phyloP scores from a whole-genome alignment of 1,284 basidiomycete species.

The Pisolithus thermaeus region DNA sequence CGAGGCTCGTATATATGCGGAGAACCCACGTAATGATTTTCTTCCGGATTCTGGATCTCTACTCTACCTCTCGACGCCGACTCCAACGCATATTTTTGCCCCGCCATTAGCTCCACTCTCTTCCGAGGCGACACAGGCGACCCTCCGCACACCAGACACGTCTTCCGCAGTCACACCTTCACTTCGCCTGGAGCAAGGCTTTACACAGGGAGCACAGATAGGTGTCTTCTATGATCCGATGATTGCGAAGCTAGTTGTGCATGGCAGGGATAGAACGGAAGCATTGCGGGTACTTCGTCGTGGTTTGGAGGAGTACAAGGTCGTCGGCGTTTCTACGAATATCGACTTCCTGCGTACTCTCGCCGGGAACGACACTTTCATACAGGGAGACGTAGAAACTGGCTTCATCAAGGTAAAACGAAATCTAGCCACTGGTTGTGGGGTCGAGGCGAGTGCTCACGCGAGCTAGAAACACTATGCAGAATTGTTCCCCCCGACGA shows the following conservation, averaged over 20 bases:
- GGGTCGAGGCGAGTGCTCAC: not conserved
- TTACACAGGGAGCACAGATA: constrained; percentile 80
- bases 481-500: constrained; percentile 65
- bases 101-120: constrained; percentile 29
- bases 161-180: constrained; percentile 49
- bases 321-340: constrained; percentile 89
- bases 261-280: constrained; percentile 82
- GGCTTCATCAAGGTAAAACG: constrained; percentile 77
- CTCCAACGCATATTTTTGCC: constrained; percentile 62
- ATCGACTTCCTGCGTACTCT: constrained; percentile 82
- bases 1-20: constrained; percentile 95
- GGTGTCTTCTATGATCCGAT: constrained; percentile 93
- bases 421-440: constrained; percentile 1
- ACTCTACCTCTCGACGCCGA: constrained; percentile 73
- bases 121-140: constrained; percentile 26
- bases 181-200: constrained; percentile 89
- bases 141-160: constrained; percentile 30
- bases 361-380: constrained; percentile 73
- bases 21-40: constrained; percentile 91
- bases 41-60: constrained; percentile 86
- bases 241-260: constrained; percentile 91
- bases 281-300: constrained; percentile 76
- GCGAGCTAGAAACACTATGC: constrained; percentile 67
- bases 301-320: constrained; percentile 83
- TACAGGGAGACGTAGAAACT: constrained; percentile 83